Percentiles rank a stretch among this genome's conserved stretches.
Evolutionary conservation across 2,329 filamentous ascomycete genomes (phyloP).

Genomic region (Aspergillus alliaceus): DNA sequence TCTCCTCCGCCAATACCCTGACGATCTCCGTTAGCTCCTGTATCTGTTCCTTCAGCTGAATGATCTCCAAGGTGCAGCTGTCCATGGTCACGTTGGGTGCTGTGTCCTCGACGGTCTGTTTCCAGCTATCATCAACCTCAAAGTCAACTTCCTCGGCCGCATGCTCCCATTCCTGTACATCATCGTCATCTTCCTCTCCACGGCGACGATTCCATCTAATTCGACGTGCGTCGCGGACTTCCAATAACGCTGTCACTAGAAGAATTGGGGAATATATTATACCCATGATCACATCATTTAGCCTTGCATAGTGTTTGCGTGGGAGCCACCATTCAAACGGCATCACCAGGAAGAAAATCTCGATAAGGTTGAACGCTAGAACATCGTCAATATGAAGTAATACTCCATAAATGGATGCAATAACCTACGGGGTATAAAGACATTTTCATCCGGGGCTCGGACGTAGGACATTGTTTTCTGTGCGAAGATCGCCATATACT

Average conservation of each 20-base stretch:
- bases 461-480: constrained; percentile 97
- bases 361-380: constrained; percentile 80
- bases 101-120: constrained; percentile 71
- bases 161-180: constrained; percentile 91
- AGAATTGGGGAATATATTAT: constrained; percentile 82
- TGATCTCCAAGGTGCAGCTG: constrained; percentile 66
- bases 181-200: constrained; percentile 88
- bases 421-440: constrained; percentile 76
- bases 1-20: constrained; percentile 52
- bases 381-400: background rate
- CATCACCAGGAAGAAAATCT: constrained; percentile 74
- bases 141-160: constrained; percentile 69
- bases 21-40: constrained; percentile 65
- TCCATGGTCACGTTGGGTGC: constrained; percentile 83
- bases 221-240: constrained; percentile 63
- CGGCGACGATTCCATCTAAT: constrained; percentile 73
- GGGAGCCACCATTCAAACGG: constrained; percentile 96
- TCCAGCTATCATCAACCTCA: constrained; percentile 76
- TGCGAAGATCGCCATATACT: constrained; percentile 89
- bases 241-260: constrained; percentile 71
- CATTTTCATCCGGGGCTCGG: constrained; percentile 94
- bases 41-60: constrained; percentile 50
- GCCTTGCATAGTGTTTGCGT: constrained; percentile 67
- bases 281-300: constrained; percentile 90
- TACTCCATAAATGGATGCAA: background rate